These are phyloP conservation scores for Tylopilus sp. DNA, from an alignment of 1,284 basidiomycete species.

Conservation along the genomic window DNA sequence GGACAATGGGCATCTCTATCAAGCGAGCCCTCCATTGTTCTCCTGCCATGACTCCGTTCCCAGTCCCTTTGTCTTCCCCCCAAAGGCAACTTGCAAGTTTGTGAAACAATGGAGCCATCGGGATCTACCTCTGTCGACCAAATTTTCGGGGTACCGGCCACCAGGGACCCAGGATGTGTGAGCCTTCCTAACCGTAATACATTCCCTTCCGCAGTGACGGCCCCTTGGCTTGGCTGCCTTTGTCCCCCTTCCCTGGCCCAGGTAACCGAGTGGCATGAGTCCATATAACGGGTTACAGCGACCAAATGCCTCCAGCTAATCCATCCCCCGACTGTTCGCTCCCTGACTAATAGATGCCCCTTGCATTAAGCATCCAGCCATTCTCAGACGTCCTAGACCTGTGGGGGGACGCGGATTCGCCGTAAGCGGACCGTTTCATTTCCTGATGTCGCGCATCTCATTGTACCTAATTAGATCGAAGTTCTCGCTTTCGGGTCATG, in stretches of 20 bases:
- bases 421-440: constrained; percentile 44
- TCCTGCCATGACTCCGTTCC: constrained; percentile 12
- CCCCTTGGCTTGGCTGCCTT: constrained; percentile 22
- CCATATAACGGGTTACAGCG: constrained; percentile 25
- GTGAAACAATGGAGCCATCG: constrained; percentile 25
- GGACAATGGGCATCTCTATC: constrained; percentile 22
- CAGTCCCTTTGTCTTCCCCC: constrained; percentile 28
- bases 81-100: constrained; percentile 27
- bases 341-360: constrained; percentile 46
- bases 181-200: constrained; percentile 3
- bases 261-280: constrained; percentile 28
- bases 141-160: not conserved
- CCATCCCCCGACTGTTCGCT: constrained; percentile 8
- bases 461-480: constrained; percentile 47
- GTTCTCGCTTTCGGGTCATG: constrained; percentile 74
- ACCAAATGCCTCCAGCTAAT: not conserved
- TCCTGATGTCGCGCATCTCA: constrained; percentile 3
- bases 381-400: constrained; percentile 53
- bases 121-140: not conserved
- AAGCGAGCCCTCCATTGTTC: constrained; percentile 33
- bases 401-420: constrained; percentile 61
- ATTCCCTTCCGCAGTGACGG: constrained; percentile 1
- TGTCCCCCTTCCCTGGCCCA: constrained; percentile 24
- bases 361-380: constrained; percentile 59
- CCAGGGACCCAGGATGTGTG: constrained; percentile 1